A percentile compares a stretch with the other conserved stretches of the same genome.
phyloP scores from a whole-genome alignment of 2,329 filamentous ascomycete genomes.

The Orbilia oligospora region DNA sequence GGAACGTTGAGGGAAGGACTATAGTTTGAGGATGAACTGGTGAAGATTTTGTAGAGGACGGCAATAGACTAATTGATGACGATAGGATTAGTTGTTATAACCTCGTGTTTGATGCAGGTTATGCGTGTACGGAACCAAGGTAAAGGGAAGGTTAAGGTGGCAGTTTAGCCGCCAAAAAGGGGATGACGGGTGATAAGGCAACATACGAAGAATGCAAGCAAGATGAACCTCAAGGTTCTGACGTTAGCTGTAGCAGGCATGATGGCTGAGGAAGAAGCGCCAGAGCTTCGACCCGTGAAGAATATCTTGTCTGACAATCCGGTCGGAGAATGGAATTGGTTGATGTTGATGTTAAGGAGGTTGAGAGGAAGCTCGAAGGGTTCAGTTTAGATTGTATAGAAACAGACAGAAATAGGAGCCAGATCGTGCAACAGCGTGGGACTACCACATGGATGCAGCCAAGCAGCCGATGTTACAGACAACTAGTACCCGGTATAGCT shows the following conservation, averaged over 20 bases:
- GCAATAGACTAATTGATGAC: slow-evolving; percentile 60
- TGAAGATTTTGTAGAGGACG: slow-evolving; percentile 64
- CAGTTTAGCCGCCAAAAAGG: slow-evolving; percentile 36
- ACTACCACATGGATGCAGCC: slow-evolving; percentile 40
- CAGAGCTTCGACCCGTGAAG: slow-evolving; percentile 56
- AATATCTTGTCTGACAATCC: slow-evolving; percentile 38
- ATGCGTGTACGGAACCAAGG: slow-evolving; percentile 9
- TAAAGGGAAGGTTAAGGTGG: neutral
- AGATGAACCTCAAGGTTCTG: slow-evolving; percentile 73
- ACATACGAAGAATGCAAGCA: slow-evolving; percentile 86
- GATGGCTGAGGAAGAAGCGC: slow-evolving; percentile 59
- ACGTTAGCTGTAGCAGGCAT: slow-evolving; percentile 61
- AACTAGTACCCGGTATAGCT: neutral
- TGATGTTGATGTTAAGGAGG: slow-evolving; percentile 26
- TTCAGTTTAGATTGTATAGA: neutral
- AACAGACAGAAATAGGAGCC: slow-evolving; percentile 13
- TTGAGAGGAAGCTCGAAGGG: neutral
- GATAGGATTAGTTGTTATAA: slow-evolving; percentile 4
- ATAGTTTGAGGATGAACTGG: slow-evolving; percentile 51
- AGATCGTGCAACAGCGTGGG: slow-evolving; percentile 28
- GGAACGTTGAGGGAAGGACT: slow-evolving; percentile 19
- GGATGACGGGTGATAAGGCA: slow-evolving; percentile 19
- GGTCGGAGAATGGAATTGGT: slow-evolving; percentile 8
- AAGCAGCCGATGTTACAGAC: slow-evolving; percentile 25
- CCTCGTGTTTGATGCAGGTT: slow-evolving; percentile 21